Conservation (phyloP, 75 land plant species). For the Chamaecyparis obtusa region DNA sequence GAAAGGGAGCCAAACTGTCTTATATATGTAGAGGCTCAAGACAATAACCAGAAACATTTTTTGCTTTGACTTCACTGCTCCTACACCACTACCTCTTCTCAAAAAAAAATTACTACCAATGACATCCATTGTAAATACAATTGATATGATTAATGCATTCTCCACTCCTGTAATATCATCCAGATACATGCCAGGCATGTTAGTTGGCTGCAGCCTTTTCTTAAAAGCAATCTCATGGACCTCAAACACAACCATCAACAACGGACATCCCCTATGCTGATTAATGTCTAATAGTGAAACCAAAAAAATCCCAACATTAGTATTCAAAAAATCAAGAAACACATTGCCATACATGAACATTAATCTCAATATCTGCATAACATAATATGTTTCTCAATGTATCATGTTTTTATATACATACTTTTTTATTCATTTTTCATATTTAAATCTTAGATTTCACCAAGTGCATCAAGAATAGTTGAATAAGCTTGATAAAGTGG, state of each 20-base stretch:
- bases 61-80: not conserved
- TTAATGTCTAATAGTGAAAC: not conserved
- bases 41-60: not conserved
- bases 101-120: not conserved
- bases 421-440: no score
- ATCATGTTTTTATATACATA: not conserved
- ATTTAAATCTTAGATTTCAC: not conserved
- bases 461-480: not conserved
- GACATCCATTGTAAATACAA: not conserved
- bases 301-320: not conserved
- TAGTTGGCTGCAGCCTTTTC: not conserved
- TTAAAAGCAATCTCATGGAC: not conserved
- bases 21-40: not conserved
- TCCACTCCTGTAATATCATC: not conserved
- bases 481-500: not conserved
- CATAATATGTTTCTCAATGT: not conserved
- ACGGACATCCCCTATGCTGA: not conserved
- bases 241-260: not conserved
- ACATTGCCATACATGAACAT: not conserved
- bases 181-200: not conserved
- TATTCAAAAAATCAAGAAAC: not conserved
- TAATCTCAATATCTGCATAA: not conserved
- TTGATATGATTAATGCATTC: not conserved
- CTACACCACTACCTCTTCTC: not conserved
- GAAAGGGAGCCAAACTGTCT: not conserved